phyloP scores from a whole-genome alignment of 495 filamentous ascomycete species.

The Lasiosphaeria hispida region DNA sequence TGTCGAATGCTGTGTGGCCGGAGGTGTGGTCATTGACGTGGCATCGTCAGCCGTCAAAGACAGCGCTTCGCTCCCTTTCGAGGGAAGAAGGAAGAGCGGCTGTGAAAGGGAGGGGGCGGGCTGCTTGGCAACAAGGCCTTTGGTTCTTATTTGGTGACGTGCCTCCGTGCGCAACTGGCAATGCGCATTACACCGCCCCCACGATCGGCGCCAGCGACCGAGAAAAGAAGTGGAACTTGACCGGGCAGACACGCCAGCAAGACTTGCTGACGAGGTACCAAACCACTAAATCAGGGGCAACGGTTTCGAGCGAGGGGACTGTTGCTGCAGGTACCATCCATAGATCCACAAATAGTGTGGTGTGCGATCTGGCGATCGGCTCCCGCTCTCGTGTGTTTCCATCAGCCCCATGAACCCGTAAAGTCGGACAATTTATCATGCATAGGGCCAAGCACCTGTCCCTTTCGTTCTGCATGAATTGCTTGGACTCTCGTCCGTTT shows the following conservation, averaged over 20 bases:
- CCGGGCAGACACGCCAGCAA: not conserved
- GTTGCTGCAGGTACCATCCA: not conserved
- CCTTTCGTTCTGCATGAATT: slow-evolving; percentile 7
- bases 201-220: slow-evolving; percentile 3
- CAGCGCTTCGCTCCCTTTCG: slow-evolving; percentile 2
- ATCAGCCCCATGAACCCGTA: slow-evolving; percentile 11
- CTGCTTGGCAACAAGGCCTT: slow-evolving; percentile 3
- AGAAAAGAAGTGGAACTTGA: not conserved
- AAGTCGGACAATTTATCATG: slow-evolving; percentile 14
- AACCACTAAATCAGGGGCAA: not conserved
- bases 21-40: not conserved
- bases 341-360: not conserved
- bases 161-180: not conserved
- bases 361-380: slow-evolving; percentile 4
- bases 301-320: not conserved
- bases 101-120: slow-evolving; percentile 5
- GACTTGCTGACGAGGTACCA: not conserved
- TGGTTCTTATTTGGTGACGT: slow-evolving; percentile 6
- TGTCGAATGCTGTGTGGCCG: not conserved
- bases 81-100: not conserved
- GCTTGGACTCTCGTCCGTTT: slow-evolving; percentile 3
- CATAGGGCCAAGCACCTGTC: not conserved
- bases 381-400: not conserved
- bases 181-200: slow-evolving; percentile 7
- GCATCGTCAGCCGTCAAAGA: not conserved